Base-by-base conservation (phyloP, 1,284 basidiomycete species). In the Pterulicium gracile region DNA sequence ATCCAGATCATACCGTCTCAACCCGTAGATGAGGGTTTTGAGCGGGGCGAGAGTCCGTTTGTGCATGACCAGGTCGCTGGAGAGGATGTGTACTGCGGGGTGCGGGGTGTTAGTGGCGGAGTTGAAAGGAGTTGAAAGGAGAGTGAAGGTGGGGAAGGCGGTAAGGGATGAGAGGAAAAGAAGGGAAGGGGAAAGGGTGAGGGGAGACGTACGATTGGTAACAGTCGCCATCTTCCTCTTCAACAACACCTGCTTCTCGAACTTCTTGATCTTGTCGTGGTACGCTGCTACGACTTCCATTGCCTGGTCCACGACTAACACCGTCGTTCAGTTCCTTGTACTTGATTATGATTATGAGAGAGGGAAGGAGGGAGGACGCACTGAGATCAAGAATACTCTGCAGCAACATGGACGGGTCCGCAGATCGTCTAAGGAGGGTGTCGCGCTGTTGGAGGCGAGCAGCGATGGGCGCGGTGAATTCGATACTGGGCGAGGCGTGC, bases 11-110 rank as follows among this genome's bases (percentile, higher is more conserved):
- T 84, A 83, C 50, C 77, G 65, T 40, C 81, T 65, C 23, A 85
- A 55, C 27, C 80, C 78, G 53, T 80, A 81, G 17, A 85, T 67
- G 52, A 84, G 62, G 0, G 76, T 75, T 58, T 75, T 81, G 56
- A 85, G 72, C 0, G 81, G 81, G 46, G 75, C 78, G 5, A 84
- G 65, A 2, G 80, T 82, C 13, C 80, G 72, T 59, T 81, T 82
- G 56, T 80, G 78, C 49, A 81, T 61, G 43, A 76, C 79, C 12
- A 85, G 66, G 55, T 84, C 81, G n/a, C 77, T 81, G 27, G 79
- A 81, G 14, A 84, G 64, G 45, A 84, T 81, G 51, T 84, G 81
- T 45, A 85, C 80, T 82, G 46, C 17, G 24, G 32, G 35, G 32
- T 5, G 21, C 20, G 10, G 42, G 21, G 40, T 10, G 27, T 23